A percentile compares a stretch with the other conserved stretches of the same genome.
These are phyloP conservation scores for Babesia bovis DNA, from an alignment of 169 alveolate species.

Conservation along the genomic window DNA sequence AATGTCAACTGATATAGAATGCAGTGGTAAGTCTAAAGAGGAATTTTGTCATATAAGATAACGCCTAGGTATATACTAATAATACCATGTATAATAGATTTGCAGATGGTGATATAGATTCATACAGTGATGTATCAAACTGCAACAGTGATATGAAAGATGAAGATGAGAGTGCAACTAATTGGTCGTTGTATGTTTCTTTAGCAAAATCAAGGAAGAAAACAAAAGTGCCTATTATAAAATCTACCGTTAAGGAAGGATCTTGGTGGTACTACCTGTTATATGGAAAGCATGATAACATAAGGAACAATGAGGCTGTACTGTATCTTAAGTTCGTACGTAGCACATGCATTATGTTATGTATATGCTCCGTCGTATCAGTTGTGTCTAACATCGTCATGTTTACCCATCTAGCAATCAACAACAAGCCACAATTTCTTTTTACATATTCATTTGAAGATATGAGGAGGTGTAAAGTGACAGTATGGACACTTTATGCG, in stretches of 20 bases:
- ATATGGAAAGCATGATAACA: slow-evolving; percentile 12
- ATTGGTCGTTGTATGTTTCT: not conserved
- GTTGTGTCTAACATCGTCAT: slow-evolving; percentile 26
- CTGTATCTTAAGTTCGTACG: slow-evolving; percentile 60
- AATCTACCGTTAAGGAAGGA: not conserved
- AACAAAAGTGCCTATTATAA: not conserved
- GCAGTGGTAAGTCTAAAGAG: slow-evolving; percentile 4
- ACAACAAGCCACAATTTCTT: slow-evolving; percentile 24
- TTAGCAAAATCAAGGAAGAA: not conserved
- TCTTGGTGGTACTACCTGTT: slow-evolving; percentile 56
- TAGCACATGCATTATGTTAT: slow-evolving; percentile 45
- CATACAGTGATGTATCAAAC: not conserved
- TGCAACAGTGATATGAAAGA: not conserved
- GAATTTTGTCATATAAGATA: too few relatives aligned
- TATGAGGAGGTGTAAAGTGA: slow-evolving; percentile 37
- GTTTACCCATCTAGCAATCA: slow-evolving; percentile 29
- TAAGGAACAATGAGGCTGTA: slow-evolving; percentile 60
- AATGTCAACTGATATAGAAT: not conserved
- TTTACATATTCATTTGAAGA: slow-evolving; percentile 51
- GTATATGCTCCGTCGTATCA: slow-evolving; percentile 39
- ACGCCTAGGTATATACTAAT: not conserved
- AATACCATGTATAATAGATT: not conserved
- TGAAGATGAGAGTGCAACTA: not conserved
- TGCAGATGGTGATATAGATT: not conserved
- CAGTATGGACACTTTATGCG: slow-evolving; percentile 60